Percentiles rank a stretch among this genome's conserved stretches.
phyloP scores from a whole-genome alignment of 2,329 filamentous ascomycete species.

The Talaromyces funiculosus region DNA sequence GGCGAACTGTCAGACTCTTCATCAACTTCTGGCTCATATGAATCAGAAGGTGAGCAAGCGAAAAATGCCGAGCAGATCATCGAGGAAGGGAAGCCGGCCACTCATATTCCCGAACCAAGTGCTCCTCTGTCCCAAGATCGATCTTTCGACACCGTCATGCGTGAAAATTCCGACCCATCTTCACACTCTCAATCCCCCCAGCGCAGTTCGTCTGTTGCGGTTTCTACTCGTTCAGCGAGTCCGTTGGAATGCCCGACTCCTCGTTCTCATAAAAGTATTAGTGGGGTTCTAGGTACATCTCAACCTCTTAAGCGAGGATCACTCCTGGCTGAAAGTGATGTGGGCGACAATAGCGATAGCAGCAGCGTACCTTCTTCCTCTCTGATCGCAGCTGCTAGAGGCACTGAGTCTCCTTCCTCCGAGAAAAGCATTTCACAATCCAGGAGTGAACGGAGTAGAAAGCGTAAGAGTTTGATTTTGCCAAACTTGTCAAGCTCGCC shows the following conservation, averaged over 20 bases:
- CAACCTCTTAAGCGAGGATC: conserved; percentile 66
- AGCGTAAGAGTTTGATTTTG: conserved; percentile 80
- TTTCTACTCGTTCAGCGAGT: conserved; percentile 81
- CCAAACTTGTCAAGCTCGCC: conserved; percentile 69
- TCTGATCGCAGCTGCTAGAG: conserved; percentile 60
- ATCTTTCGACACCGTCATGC: conserved; percentile 53
- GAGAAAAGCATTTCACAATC: conserved; percentile 74
- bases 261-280: conserved; percentile 65
- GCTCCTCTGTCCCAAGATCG: conserved; percentile 21
- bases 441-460: conserved; percentile 73
- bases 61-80: not conserved
- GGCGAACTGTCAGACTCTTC: conserved; percentile 77
- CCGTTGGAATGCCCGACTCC: conserved; percentile 88
- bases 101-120: conserved; percentile 12
- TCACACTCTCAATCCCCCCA: conserved; percentile 42
- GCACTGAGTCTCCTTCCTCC: conserved; percentile 85
- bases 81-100: conserved; percentile 9
- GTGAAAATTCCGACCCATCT: conserved; percentile 49
- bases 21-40: conserved; percentile 54
- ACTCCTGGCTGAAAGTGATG: conserved; percentile 77
- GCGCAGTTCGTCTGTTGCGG: conserved; percentile 57
- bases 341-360: conserved; percentile 73
- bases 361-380: conserved; percentile 72
- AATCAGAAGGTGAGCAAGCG: conserved; percentile 36
- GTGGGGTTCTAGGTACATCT: conserved; percentile 53